These are phyloP conservation scores for Pleurozium schreberi DNA, from an alignment of 225 moss, liverwort and hornwort species.

Conservation along the genomic window DNA sequence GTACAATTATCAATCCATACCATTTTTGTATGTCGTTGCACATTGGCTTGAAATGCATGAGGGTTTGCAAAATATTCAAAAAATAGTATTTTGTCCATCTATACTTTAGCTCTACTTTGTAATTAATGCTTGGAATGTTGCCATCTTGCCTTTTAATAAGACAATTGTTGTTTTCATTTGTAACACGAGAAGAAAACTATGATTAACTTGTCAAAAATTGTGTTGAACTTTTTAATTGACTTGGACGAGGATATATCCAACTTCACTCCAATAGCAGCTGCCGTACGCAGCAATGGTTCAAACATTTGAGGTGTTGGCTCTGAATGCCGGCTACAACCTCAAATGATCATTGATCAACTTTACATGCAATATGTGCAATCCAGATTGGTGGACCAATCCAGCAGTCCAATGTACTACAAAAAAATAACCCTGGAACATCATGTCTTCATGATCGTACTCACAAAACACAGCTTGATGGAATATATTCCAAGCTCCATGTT, in stretches of 20 bases:
- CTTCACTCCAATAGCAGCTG: constrained; percentile 81
- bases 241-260: constrained; percentile 92
- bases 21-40: too few species aligned
- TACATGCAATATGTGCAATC: not conserved
- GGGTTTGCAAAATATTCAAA: too few species aligned
- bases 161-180: too few species aligned
- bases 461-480: not conserved
- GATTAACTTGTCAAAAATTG: too few species aligned
- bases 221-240: too few species aligned
- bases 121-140: too few species aligned
- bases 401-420: not conserved
- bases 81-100: too few species aligned
- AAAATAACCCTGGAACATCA: not conserved
- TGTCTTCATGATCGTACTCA: not conserved
- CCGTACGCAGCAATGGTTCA: constrained; percentile 80
- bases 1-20: too few species aligned
- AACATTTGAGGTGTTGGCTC: constrained; percentile 94
- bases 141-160: too few species aligned
- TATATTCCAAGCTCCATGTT: not conserved
- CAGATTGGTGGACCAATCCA: not conserved
- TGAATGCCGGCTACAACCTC: constrained; percentile 75
- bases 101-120: too few species aligned
- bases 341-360: not conserved
- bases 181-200: too few species aligned
- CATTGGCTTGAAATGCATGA: too few species aligned